Evolutionary conservation across 2,329 filamentous ascomycete species (phyloP).

Genomic region (Penicillium corylophilum): DNA sequence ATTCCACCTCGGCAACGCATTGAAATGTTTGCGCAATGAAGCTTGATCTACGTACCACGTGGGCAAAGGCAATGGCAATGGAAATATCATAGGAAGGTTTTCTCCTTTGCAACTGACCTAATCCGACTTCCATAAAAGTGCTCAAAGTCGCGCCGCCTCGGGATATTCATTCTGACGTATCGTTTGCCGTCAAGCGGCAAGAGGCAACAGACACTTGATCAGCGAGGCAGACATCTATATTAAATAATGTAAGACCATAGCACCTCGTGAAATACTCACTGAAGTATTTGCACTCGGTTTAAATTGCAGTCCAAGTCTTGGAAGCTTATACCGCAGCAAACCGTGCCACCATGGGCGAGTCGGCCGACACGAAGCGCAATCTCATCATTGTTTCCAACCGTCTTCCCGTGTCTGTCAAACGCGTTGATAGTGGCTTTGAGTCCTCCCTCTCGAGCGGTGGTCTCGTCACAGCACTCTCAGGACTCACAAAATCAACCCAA

Average conservation of each 20-base stretch:
- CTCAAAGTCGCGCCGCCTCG: neutral
- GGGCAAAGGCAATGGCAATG: neutral
- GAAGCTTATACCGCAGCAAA: neutral
- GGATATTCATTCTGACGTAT: conserved; percentile 20
- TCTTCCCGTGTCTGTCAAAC: conserved; percentile 87
- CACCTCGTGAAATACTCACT: neutral
- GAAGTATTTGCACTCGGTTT: neutral
- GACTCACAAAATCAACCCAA: conserved; percentile 80
- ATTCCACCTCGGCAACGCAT: too few relatives aligned
- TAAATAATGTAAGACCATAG: neutral
- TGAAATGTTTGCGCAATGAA: too few relatives aligned
- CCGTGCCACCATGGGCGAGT: conserved; percentile 3
- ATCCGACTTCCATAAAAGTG: neutral
- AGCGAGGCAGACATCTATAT: too few relatives aligned
- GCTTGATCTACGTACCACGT: too few relatives aligned
- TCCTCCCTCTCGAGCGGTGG: conserved; percentile 91
- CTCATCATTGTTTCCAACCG: conserved; percentile 81
- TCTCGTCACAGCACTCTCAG: conserved; percentile 83
- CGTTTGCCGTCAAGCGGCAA: conserved; percentile 15
- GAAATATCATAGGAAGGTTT: neutral
- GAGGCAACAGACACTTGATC: neutral
- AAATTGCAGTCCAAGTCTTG: neutral
- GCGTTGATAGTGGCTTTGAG: conserved; percentile 74
- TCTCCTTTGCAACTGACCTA: neutral
- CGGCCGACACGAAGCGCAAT: conserved; percentile 23